Conservation (phyloP, 1,284 basidiomycete genomes). For the Tranzscheliella williamsii region DNA sequence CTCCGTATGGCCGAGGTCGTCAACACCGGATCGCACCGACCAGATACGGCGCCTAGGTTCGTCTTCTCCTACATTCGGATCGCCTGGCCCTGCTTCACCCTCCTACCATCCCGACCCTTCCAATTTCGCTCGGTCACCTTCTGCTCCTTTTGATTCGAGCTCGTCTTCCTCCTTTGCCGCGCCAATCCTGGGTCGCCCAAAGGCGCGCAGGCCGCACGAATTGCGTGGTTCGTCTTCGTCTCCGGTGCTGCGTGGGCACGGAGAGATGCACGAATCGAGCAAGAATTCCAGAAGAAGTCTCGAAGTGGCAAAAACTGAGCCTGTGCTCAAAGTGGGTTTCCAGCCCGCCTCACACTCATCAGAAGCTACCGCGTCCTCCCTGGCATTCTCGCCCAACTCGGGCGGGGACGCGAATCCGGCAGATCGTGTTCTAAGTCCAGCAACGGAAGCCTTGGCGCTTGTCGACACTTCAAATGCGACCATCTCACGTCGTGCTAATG, state of each 20-base stretch:
- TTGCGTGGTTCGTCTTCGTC: constrained; percentile 33
- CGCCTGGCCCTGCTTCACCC: constrained; percentile 23
- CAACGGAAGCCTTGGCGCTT: constrained; percentile 22
- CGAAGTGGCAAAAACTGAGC: constrained; percentile 20
- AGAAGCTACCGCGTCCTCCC: not conserved
- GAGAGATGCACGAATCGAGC: constrained; percentile 14
- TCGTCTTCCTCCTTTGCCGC: constrained; percentile 7
- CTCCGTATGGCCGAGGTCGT: constrained; percentile 47
- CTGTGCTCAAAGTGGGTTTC: constrained; percentile 28
- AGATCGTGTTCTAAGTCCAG: constrained; percentile 23
- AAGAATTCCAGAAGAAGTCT: constrained; percentile 25
- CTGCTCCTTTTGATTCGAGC: constrained; percentile 9
- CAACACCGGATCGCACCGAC: constrained; percentile 27
- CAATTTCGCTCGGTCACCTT: too few relatives aligned
- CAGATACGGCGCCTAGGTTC: constrained; percentile 29
- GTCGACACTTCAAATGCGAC: constrained; percentile 22
- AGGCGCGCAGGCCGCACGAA: constrained; percentile 35
- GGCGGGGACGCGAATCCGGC: constrained; percentile 11
- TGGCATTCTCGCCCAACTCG: not conserved
- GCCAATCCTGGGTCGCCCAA: constrained; percentile 22
- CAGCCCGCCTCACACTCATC: constrained; percentile 3
- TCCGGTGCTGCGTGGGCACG: constrained; percentile 22
- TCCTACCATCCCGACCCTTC: too few relatives aligned
- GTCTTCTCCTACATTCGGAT: constrained; percentile 18
- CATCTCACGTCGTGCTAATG: constrained; percentile 21